Evolutionary conservation across 371 early-diverging fungal species (phyloP).

Genomic region (Mucor irregularis): DNA sequence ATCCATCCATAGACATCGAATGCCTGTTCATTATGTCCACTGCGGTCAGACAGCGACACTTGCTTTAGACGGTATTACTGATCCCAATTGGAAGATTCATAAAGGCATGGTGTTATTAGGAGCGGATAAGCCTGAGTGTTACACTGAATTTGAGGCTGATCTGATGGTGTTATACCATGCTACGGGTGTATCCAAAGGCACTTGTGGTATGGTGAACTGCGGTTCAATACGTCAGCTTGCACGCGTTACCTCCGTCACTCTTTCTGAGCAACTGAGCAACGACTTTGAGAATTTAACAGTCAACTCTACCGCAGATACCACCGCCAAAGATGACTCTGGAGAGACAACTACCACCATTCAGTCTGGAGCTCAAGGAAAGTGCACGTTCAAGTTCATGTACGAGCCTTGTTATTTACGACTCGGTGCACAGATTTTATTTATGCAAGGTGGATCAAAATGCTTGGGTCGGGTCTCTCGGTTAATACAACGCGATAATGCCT

Average conservation of each 20-base stretch:
- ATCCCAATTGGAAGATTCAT: slow-evolving; percentile 58
- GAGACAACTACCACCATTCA: slow-evolving; percentile 7
- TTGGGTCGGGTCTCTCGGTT: slow-evolving; percentile 75
- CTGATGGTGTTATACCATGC: slow-evolving; percentile 82
- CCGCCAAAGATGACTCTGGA: slow-evolving; percentile 13
- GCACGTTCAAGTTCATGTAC: slow-evolving; percentile 75
- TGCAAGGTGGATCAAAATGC: slow-evolving; percentile 86
- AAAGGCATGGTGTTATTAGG: slow-evolving; percentile 88
- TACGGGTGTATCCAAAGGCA: slow-evolving; percentile 59
- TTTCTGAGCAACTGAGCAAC: slow-evolving; percentile 1
- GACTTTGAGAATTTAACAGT: background rate
- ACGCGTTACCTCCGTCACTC: slow-evolving; percentile 51
- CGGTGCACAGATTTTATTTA: slow-evolving; percentile 74
- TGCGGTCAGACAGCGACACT: slow-evolving; percentile 87
- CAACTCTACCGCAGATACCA: too few relatives aligned
- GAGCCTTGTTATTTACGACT: slow-evolving; percentile 79
- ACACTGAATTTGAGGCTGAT: slow-evolving; percentile 84
- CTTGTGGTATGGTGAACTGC: slow-evolving; percentile 91
- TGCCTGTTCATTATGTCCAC: slow-evolving; percentile 66
- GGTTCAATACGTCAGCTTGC: slow-evolving; percentile 89
- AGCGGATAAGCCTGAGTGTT: slow-evolving; percentile 50
- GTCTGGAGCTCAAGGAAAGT: slow-evolving; percentile 30
- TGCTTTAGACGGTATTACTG: slow-evolving; percentile 49
- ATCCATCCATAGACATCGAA: slow-evolving; percentile 87
- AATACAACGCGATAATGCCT: background rate